Conservation (phyloP, 2,329 filamentous ascomycete genomes). For the Macrophomina pseudophaseolina region DNA sequence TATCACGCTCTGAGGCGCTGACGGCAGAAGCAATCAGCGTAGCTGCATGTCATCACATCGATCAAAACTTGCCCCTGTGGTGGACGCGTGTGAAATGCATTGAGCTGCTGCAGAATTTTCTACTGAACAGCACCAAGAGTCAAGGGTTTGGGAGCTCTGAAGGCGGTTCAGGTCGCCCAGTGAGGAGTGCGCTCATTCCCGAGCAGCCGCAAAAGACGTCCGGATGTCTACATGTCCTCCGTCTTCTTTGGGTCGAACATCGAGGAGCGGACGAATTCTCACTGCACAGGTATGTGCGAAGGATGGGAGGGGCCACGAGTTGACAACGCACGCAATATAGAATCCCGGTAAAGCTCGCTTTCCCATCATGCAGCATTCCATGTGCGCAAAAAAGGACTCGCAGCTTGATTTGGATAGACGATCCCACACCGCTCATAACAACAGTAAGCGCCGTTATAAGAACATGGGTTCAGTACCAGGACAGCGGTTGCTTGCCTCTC, state of each 20-base stretch:
- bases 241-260: no score
- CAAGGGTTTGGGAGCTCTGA: neutral
- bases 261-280: no score
- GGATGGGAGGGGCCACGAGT: no score
- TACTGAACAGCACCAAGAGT: neutral
- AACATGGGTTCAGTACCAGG: conserved; percentile 1
- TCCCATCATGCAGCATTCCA: neutral
- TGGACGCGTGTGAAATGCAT: neutral
- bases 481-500: conserved; percentile 6
- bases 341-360: conserved; percentile 3
- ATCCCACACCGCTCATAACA: conserved; percentile 2
- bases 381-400: neutral
- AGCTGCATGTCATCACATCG: conserved; percentile 22
- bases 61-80: conserved; percentile 10
- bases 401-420: no score
- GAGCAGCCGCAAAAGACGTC: no score
- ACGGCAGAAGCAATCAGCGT: conserved; percentile 10
- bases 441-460: conserved; percentile 15
- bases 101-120: neutral
- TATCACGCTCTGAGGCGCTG: conserved; percentile 24
- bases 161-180: neutral
- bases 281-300: no score
- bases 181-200: no score
- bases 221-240: no score
- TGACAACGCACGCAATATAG: neutral